Percentiles rank a stretch among this genome's conserved stretches.
Evolutionary conservation across 2,329 filamentous ascomycete species (phyloP).

Genomic region (Tolypocladium sp.): DNA sequence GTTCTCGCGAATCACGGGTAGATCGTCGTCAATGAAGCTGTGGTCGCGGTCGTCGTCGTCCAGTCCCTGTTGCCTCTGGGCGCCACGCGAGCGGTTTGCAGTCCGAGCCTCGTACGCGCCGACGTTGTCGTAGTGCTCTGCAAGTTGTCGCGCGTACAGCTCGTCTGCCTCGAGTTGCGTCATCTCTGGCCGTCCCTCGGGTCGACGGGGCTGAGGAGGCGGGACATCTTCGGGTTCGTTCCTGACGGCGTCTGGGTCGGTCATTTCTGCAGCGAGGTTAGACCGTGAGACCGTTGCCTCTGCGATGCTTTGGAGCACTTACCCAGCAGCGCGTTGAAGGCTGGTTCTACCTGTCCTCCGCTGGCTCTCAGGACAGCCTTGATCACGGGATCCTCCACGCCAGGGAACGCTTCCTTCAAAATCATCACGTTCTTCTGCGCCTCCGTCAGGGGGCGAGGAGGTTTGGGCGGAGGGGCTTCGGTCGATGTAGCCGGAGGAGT

Average conservation of each 20-base stretch:
- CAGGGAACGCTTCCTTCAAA: conserved; percentile 87
- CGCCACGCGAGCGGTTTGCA: conserved; percentile 30
- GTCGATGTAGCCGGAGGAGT: not conserved
- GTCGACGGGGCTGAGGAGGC: conserved; percentile 75
- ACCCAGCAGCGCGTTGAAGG: conserved; percentile 91
- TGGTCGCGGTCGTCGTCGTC: conserved; percentile 60
- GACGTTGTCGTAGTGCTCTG: conserved; percentile 73
- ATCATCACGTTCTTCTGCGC: conserved; percentile 80
- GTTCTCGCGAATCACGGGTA: conserved; percentile 87
- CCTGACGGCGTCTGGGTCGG: conserved; percentile 60
- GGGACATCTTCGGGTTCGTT: conserved; percentile 46
- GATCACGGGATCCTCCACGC: conserved; percentile 69
- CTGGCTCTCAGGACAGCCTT: conserved; percentile 85
- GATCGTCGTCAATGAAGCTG: conserved; percentile 92
- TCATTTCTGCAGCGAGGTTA: conserved; percentile 51
- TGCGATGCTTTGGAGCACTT: conserved; percentile 9
- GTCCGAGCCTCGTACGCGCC: conserved; percentile 50
- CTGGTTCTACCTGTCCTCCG: conserved; percentile 77
- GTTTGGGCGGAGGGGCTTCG: conserved; percentile 61
- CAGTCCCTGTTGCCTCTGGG: conserved; percentile 27
- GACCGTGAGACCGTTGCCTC: not conserved
- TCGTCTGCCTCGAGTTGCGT: conserved; percentile 87
- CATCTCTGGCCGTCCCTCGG: conserved; percentile 52
- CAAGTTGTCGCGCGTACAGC: conserved; percentile 82
- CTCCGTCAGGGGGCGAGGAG: conserved; percentile 72